These are phyloP conservation scores for Oryza meyeriana DNA, from an alignment of 176 grass and related monocot genomes.

Conservation along the genomic window DNA sequence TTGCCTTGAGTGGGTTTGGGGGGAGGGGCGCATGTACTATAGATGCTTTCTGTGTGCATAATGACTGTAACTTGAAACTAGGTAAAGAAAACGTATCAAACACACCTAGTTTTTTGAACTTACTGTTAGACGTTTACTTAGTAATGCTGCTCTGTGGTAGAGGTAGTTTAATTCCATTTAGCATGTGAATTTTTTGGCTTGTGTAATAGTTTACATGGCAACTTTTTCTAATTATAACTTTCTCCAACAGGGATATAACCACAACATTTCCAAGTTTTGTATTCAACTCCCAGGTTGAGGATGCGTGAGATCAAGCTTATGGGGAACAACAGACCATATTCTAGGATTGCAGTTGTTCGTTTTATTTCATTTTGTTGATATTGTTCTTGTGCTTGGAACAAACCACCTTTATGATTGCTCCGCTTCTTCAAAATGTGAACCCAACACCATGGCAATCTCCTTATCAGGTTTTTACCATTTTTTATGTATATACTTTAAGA, in stretches of 20 bases:
- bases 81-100: background rate
- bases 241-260: conserved; percentile 56
- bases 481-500: conserved; percentile 32
- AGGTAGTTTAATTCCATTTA: background rate
- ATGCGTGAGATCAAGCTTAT: conserved; percentile 25
- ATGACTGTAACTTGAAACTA: conserved; percentile 5
- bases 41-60: background rate
- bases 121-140: background rate
- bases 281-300: conserved; percentile 58
- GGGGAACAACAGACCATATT: background rate
- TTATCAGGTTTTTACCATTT: background rate
- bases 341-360: conserved; percentile 7
- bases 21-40: background rate
- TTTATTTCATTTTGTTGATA: conserved; percentile 28
- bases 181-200: background rate
- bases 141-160: background rate
- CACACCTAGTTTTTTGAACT: background rate
- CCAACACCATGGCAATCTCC: background rate
- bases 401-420: conserved; percentile 26
- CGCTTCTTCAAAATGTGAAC: conserved; percentile 23
- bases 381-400: conserved; percentile 18
- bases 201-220: background rate
- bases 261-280: conserved; percentile 62
- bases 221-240: conserved; percentile 2
- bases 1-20: no score